Percentiles rank a stretch among this genome's conserved stretches.
Evolutionary conservation across 2,329 filamentous ascomycete species (phyloP).

Genomic region (Alternaria sp.): DNA sequence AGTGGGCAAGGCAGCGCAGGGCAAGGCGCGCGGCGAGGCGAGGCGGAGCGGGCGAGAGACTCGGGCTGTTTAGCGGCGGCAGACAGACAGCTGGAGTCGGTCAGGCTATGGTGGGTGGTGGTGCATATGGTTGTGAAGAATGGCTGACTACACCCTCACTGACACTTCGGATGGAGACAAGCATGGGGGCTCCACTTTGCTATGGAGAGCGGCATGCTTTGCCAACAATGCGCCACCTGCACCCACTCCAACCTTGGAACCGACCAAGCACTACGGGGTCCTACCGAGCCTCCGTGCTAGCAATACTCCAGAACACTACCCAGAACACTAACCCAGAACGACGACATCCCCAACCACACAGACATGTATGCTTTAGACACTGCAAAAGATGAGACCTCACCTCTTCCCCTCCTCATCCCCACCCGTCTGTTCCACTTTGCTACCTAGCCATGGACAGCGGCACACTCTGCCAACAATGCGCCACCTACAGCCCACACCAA

Average conservation of each 20-base stretch:
- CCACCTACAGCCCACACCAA: conserved; percentile 7
- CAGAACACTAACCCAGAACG: background rate
- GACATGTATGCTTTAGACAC: background rate
- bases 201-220: conserved; percentile 15
- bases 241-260: background rate
- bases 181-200: conserved; percentile 8
- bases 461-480: conserved; percentile 8
- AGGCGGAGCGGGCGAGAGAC: background rate
- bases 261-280: conserved; percentile 4
- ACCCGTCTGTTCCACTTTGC: background rate
- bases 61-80: background rate
- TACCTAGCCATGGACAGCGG: conserved; percentile 6
- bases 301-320: background rate
- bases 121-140: background rate
- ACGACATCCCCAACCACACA: background rate
- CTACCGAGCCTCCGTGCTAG: conserved; percentile 3
- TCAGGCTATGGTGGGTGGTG: background rate
- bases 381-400: background rate
- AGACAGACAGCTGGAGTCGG: background rate
- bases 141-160: background rate
- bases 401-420: too few relatives aligned
- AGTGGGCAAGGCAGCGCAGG: conserved; percentile 9
- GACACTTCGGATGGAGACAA: background rate
- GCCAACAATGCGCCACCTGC: conserved; percentile 13
- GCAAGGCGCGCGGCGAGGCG: conserved; percentile 4